These are phyloP conservation scores for Pulicaria dysenterica DNA, from an alignment of 129 eudicot species.

Conservation along the genomic window DNA sequence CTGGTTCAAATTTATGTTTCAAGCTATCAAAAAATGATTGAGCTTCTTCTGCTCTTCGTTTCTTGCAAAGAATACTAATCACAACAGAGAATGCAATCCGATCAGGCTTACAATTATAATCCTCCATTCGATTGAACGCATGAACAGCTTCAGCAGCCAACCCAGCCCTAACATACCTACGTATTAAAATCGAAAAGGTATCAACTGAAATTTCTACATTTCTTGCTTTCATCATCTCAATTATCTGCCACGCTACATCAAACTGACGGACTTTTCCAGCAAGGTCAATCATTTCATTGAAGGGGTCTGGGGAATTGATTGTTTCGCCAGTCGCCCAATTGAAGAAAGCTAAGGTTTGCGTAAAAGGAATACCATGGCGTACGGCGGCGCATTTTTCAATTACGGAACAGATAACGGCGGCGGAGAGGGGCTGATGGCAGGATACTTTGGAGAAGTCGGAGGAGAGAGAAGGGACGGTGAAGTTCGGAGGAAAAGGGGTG, in stretches of 20 bases:
- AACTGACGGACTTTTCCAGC: constrained; percentile 73
- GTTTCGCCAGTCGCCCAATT: constrained; percentile 54
- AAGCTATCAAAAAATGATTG: constrained; percentile 68
- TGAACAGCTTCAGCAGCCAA: constrained; percentile 70
- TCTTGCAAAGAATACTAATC: constrained; percentile 61
- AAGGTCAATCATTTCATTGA: constrained; percentile 70
- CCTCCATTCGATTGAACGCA: constrained; percentile 78
- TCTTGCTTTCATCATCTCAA: constrained; percentile 55
- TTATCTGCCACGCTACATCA: constrained; percentile 74
- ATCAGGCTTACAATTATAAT: constrained; percentile 59
- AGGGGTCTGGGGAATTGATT: constrained; percentile 29
- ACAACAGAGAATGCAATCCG: constrained; percentile 53
- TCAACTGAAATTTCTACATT: constrained; percentile 38
- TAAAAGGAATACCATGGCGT: constrained; percentile 81
- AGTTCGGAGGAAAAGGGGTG: constrained; percentile 30
- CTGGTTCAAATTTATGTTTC: constrained; percentile 66
- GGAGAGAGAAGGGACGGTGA: constrained; percentile 71
- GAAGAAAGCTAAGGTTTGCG: constrained; percentile 77
- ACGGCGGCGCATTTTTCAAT: constrained; percentile 54
- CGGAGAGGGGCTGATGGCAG: constrained; percentile 41
- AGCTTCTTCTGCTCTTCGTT: constrained; percentile 66
- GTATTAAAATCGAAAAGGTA: constrained; percentile 52
- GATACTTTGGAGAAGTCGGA: constrained; percentile 47
- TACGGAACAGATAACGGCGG: constrained; percentile 47
- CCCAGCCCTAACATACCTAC: constrained; percentile 84